Evolutionary conservation across 441 rosid genomes (phyloP).

Genomic region (Erodium texanum): DNA sequence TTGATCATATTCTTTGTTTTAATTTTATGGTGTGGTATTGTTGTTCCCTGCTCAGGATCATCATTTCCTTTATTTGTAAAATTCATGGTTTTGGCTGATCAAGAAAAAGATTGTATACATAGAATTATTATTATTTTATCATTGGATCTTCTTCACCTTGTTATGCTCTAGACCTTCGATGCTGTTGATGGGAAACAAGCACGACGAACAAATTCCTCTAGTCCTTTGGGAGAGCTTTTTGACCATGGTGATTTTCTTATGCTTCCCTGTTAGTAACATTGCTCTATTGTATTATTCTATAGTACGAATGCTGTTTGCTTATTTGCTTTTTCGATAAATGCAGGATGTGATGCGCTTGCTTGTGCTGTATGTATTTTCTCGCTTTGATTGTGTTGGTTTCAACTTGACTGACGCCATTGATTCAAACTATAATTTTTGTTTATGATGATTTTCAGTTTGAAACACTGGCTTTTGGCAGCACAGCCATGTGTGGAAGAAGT

Average conservation of each 20-base stretch:
- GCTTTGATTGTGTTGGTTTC: constrained; percentile 7
- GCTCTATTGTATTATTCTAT: constrained; percentile 12
- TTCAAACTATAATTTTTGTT: constrained; percentile 11
- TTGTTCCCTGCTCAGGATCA: neutral
- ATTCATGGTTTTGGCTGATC: no score
- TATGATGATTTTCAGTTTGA: constrained; percentile 50
- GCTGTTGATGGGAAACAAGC: constrained; percentile 99
- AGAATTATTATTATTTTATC: neutral
- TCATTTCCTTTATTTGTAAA: no score
- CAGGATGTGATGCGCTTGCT: constrained; percentile 98
- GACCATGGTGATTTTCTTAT: constrained; percentile 64
- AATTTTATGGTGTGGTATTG: neutral
- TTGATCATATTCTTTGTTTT: neutral
- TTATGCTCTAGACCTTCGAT: constrained; percentile 69
- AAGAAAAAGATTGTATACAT: neutral
- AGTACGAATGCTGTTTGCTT: constrained; percentile 16
- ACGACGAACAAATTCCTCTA: constrained; percentile 80
- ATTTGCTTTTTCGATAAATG: constrained; percentile 13
- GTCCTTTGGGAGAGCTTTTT: constrained; percentile 95
- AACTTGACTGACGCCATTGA: constrained; percentile 11
- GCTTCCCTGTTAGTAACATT: neutral
- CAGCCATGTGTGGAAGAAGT: constrained; percentile 88
- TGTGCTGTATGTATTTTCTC: constrained; percentile 67
- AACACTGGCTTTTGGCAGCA: constrained; percentile 81
- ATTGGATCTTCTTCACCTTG: constrained; percentile 1